phyloP scores from a whole-genome alignment of 139 green algal genomes.

The Tetraselmis striata region DNA sequence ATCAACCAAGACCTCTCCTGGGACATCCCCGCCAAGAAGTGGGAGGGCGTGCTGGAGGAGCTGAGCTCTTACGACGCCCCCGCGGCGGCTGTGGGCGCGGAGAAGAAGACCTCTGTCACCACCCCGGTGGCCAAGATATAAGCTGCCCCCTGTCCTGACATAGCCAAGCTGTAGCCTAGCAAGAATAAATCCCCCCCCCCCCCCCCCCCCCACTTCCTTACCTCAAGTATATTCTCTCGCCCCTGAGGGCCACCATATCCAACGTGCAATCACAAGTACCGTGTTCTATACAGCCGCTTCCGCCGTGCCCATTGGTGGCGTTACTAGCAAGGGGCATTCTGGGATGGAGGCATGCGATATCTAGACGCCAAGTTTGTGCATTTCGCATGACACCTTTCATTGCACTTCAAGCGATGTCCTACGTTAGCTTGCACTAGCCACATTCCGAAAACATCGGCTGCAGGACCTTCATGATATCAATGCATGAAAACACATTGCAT shows the following conservation, averaged over 20 bases:
- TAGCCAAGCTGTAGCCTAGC: not conserved
- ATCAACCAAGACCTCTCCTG: constrained; percentile 94
- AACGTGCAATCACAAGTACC: too few species aligned
- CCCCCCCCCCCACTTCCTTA: not conserved
- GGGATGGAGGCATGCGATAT: too few species aligned
- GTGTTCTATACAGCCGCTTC: too few species aligned
- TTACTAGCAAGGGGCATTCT: too few species aligned
- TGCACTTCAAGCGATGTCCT: too few species aligned
- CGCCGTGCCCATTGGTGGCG: too few species aligned
- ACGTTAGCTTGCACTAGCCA: too few species aligned
- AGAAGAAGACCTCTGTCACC: constrained; percentile 7
- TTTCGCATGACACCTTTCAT: too few species aligned
- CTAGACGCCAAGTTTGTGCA: too few species aligned
- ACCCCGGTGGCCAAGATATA: not conserved
- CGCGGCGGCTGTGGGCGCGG: not conserved
- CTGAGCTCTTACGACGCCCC: constrained; percentile 17
- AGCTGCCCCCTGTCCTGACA: not conserved
- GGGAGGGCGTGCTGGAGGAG: constrained; percentile 80
- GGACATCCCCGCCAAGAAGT: constrained; percentile 85
- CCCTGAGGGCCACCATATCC: not conserved
- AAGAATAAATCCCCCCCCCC: not conserved
- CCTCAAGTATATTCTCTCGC: not conserved
- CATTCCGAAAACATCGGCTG: too few species aligned
- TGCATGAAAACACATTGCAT: too few species aligned
- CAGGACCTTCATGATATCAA: too few species aligned